phyloP scores from a whole-genome alignment of 805 yeast species.

The Saitoella complicata region DNA sequence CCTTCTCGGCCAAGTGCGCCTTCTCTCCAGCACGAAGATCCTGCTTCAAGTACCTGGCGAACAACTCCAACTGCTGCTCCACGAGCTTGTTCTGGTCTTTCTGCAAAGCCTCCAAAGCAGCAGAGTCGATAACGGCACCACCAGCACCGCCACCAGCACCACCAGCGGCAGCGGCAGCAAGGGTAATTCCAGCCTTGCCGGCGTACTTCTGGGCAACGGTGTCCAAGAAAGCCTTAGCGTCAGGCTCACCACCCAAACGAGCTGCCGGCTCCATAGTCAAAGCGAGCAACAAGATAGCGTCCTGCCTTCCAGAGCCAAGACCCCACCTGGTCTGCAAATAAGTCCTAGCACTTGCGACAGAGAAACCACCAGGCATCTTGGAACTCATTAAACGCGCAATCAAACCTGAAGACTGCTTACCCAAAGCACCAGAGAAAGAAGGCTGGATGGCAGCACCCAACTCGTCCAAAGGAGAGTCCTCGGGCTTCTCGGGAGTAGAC shows the following conservation, averaged over 20 bases:
- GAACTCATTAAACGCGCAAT: conserved; percentile 84
- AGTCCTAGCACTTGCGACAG: conserved; percentile 80
- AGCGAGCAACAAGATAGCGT: conserved; percentile 67
- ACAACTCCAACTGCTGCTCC: conserved; percentile 70
- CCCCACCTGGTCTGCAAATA: conserved; percentile 89
- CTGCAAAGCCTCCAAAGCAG: conserved; percentile 74
- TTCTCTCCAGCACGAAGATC: conserved; percentile 86
- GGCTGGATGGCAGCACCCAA: conserved; percentile 93
- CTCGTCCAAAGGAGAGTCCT: conserved; percentile 91
- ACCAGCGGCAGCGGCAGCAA: conserved; percentile 48
- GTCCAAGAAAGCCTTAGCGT: conserved; percentile 83
- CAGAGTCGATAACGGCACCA: conserved; percentile 83
- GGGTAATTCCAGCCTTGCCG: conserved; percentile 57
- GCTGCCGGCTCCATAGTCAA: conserved; percentile 80
- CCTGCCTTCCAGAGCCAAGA: conserved; percentile 85
- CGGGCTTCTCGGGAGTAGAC: conserved; percentile 96
- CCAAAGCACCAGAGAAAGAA: conserved; percentile 71
- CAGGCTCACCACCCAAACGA: conserved; percentile 73
- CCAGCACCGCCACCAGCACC: conserved; percentile 39
- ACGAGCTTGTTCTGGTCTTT: conserved; percentile 57
- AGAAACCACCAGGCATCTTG: conserved; percentile 99
- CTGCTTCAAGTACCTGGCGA: conserved; percentile 86
- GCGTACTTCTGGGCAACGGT: conserved; percentile 73
- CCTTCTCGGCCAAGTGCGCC: conserved; percentile 65
- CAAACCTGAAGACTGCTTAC: conserved; percentile 82